A percentile compares a stretch with the other conserved stretches of the same genome.
These are phyloP conservation scores for Ampelomyces quisqualis DNA, from an alignment of 2,329 filamentous ascomycete genomes.

Conservation along the genomic window DNA sequence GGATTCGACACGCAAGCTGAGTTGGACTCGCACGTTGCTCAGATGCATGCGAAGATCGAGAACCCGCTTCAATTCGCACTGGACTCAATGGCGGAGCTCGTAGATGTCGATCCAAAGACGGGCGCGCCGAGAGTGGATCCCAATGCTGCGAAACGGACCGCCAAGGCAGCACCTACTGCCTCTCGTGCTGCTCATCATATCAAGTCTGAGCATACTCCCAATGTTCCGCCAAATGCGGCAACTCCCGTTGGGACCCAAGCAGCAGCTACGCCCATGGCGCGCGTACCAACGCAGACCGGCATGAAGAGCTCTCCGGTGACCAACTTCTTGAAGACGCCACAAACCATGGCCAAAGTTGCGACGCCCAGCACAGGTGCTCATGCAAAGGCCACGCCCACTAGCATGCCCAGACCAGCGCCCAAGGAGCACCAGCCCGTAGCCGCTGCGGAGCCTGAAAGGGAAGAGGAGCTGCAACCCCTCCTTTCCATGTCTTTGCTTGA, in stretches of 20 bases:
- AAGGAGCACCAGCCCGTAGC: conserved; percentile 27
- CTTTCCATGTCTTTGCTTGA: conserved; percentile 33
- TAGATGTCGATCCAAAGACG: conserved; percentile 53
- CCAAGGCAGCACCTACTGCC: conserved; percentile 24
- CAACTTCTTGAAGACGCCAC: conserved; percentile 43
- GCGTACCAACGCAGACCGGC: conserved; percentile 41
- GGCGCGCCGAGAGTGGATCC: conserved; percentile 38
- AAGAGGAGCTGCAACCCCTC: conserved; percentile 31
- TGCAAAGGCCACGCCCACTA: conserved; percentile 37
- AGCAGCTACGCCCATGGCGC: conserved; percentile 42
- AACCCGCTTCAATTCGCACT: conserved; percentile 60
- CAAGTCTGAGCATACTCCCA: conserved; percentile 40
- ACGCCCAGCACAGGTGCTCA: conserved; percentile 38
- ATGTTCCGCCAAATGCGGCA: conserved; percentile 33
- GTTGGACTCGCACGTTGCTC: conserved; percentile 56
- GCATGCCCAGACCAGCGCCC: conserved; percentile 24
- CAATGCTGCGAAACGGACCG: conserved; percentile 22
- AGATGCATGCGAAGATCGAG: conserved; percentile 55
- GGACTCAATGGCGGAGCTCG: conserved; percentile 52
- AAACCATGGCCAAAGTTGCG: conserved; percentile 35
- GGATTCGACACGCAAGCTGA: conserved; percentile 58
- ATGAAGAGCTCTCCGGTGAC: conserved; percentile 42
- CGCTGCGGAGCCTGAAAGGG: conserved; percentile 18
- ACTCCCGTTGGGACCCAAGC: conserved; percentile 39
- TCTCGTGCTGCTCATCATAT: conserved; percentile 27